Conservation (phyloP, 768 basidiomycete genomes). For the Calvatia gigantea region DNA sequence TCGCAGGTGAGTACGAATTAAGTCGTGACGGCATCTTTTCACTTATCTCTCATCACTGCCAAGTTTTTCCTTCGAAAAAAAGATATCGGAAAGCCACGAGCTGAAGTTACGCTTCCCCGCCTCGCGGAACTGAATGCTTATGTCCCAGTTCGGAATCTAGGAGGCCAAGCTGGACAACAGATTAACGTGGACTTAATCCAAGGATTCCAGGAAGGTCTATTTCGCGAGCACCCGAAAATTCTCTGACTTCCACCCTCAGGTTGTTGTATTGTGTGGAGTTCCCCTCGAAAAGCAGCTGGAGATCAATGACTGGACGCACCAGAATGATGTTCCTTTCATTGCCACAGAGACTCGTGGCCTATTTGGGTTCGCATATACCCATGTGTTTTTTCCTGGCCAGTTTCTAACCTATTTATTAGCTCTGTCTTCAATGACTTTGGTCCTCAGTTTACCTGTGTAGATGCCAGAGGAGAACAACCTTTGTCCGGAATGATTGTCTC, state of each 20-base stretch:
- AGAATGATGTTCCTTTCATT: constrained; percentile 87
- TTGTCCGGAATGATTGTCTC: constrained; percentile 94
- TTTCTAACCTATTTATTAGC: constrained; percentile 34
- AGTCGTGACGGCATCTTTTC: not conserved
- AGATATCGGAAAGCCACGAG: constrained; percentile 88
- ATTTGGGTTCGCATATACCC: constrained; percentile 66
- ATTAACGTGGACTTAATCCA: constrained; percentile 79
- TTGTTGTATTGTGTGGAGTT: constrained; percentile 83
- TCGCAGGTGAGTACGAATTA: constrained; percentile 74
- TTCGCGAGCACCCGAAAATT: not conserved
- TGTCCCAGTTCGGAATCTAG: constrained; percentile 89
- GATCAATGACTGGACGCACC: constrained; percentile 94
- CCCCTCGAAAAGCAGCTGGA: constrained; percentile 82
- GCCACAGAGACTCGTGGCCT: constrained; percentile 89
- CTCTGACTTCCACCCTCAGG: constrained; percentile 39
- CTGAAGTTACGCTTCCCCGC: constrained; percentile 80
- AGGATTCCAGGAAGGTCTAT: constrained; percentile 76
- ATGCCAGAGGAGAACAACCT: constrained; percentile 96
- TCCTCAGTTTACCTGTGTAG: constrained; percentile 89
- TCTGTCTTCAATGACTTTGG: constrained; percentile 98
- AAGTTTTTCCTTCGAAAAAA: constrained; percentile 91
- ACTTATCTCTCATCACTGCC: not conserved
- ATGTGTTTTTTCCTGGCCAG: not conserved
- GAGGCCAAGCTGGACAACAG: constrained; percentile 70
- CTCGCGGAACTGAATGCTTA: constrained; percentile 94